A percentile compares a stretch with the other conserved stretches of the same genome.
Conservation (phyloP, 2,329 filamentous ascomycete species). For the Beauveria brongniartii region DNA sequence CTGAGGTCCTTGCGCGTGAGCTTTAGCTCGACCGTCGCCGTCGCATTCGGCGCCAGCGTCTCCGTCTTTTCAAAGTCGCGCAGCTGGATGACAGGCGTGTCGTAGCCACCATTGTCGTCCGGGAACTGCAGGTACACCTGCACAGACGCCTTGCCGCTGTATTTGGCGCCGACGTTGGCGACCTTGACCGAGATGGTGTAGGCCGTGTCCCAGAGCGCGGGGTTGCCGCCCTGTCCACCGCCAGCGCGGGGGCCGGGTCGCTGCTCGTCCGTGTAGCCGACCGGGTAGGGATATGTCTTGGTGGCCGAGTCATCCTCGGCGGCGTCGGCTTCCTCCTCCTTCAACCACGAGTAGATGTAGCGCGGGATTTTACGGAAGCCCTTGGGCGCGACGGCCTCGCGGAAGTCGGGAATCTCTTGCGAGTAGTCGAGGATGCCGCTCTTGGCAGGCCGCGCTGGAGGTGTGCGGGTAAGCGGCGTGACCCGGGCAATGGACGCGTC, state of each 20-base stretch:
- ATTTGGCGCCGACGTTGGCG: constrained; percentile 41
- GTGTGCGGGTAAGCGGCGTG: constrained; percentile 32
- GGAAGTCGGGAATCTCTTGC: constrained; percentile 41
- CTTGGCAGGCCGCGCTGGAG: constrained; percentile 26
- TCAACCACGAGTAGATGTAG: constrained; percentile 64
- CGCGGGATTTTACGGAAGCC: constrained; percentile 53
- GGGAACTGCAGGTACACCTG: constrained; percentile 41
- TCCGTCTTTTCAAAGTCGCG: constrained; percentile 64
- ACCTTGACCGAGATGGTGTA: constrained; percentile 38
- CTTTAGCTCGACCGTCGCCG: constrained; percentile 44
- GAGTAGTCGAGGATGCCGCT: constrained; percentile 38
- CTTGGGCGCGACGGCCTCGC: constrained; percentile 49
- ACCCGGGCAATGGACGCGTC: constrained; percentile 40
- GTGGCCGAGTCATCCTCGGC: constrained; percentile 28
- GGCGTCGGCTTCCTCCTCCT: constrained; percentile 29
- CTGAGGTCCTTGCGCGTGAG: constrained; percentile 63
- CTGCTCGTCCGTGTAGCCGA: constrained; percentile 50
- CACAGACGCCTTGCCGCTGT: constrained; percentile 36
- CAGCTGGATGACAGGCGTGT: constrained; percentile 61
- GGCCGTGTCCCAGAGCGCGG: constrained; percentile 49
- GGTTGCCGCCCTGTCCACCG: constrained; percentile 62
- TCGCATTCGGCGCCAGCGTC: constrained; percentile 45
- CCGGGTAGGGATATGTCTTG: constrained; percentile 52
- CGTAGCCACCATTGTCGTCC: constrained; percentile 26
- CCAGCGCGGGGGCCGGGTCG: constrained; percentile 47